phyloP scores from a whole-genome alignment of 73 alveolate genomes.

The Strombidium stylifer region DNA sequence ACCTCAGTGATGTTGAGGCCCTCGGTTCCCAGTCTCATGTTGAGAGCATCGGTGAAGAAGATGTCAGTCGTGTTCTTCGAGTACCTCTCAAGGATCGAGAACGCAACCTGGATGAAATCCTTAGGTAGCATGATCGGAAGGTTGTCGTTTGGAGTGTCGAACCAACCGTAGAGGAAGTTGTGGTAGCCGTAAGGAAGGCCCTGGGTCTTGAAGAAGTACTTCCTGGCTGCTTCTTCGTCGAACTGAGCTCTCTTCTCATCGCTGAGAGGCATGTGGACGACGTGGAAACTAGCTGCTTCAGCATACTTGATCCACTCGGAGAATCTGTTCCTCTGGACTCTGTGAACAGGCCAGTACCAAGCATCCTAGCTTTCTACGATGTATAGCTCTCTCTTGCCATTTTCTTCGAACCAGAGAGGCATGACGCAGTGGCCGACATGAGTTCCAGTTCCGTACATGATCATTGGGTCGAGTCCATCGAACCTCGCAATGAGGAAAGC shows the following conservation, averaged over 20 bases:
- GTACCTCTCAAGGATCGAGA: constrained; percentile 71
- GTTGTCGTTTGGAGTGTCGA: constrained; percentile 85
- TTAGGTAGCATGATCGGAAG: constrained; percentile 72
- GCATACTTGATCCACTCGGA: constrained; percentile 92
- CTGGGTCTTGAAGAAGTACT: constrained; percentile 83
- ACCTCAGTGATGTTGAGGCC: constrained; percentile 72
- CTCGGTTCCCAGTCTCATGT: constrained; percentile 85
- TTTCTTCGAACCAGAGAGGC: constrained; percentile 73
- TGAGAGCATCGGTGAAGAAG: constrained; percentile 80
- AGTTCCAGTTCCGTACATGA: constrained; percentile 93
- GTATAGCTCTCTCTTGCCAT: constrained; percentile 51
- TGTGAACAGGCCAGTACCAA: constrained; percentile 93
- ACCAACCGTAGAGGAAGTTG: constrained; percentile 94
- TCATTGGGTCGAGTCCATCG: constrained; percentile 93
- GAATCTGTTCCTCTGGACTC: constrained; percentile 82
- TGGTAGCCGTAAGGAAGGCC: constrained; percentile 97
- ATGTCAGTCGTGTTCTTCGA: constrained; percentile 61
- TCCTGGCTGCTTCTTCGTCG: constrained; percentile 80
- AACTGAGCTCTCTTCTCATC: constrained; percentile 80
- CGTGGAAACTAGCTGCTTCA: constrained; percentile 93
- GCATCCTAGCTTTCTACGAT: constrained; percentile 94
- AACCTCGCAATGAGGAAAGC: constrained; percentile 83
- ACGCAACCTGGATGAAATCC: constrained; percentile 59
- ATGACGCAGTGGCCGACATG: constrained; percentile 88
- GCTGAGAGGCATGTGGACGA: constrained; percentile 86